Evolutionary conservation across 192 early-diverging fungal genomes (phyloP), one percentile per base, ranked within the genome.

Genomic region (Coemansia nantahalensis): DNA sequence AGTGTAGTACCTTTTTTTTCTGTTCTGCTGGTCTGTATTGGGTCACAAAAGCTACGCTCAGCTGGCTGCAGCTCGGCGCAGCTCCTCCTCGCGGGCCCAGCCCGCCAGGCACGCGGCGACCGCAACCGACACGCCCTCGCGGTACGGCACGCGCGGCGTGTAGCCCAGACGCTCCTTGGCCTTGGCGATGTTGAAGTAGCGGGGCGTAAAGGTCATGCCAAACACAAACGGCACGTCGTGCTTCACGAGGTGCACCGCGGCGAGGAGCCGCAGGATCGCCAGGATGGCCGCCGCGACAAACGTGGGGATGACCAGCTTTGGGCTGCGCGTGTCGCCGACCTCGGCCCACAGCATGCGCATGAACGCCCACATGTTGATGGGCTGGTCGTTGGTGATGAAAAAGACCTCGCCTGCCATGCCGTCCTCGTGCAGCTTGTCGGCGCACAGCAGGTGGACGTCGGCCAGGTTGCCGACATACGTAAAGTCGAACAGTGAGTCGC

Each of bases 391-490:
- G 46, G 93, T 98, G 48, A 98, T 84, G 61, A 89, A 85, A 70
- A 91, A 98, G 17, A 83, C 89, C 77, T 94, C 68, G 4, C 75
- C 76, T 16, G 44, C 26, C 1, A 78, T 59, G 35, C 40, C 56
- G 22, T 84, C 79, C 48, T 73, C 81, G 60, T 66, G 70, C 26
- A 95, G 62, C 46, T 82, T 85, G 35, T 94, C 83, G 4, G 85
- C 88, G 8, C 92, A 92, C 44, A 94, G 74, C 11, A 95, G 59
- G 64, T 98, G 95, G 12, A 91, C 85, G 48, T 94, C 90, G 8
- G 91, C 91, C n/a, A 89, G 85, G 52, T 97, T 97, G 58, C 83
- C 90, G 7, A 97, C 95, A 57, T 94, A 93, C 10, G 95, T 95
- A 62, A 83, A 92, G 55, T 97, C 95, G 65, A 93, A 87, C 33